These are phyloP conservation scores for Pseudopediastrum boryanum DNA, from an alignment of 139 green algal genomes.

Conservation along the genomic window DNA sequence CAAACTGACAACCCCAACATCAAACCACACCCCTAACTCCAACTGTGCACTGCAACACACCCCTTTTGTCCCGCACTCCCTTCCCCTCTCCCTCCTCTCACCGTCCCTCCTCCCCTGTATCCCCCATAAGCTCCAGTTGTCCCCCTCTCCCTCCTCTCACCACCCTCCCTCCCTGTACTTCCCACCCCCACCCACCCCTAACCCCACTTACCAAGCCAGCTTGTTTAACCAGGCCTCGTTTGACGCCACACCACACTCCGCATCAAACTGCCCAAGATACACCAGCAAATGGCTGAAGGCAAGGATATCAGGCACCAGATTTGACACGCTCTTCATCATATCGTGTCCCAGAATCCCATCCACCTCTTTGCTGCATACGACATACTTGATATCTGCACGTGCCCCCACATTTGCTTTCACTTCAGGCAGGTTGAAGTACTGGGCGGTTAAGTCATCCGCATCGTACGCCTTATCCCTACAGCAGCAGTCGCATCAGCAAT, in stretches of 20 bases:
- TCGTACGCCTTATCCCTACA: slow-evolving; percentile 32
- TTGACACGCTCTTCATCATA: slow-evolving; percentile 57
- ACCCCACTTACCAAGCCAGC: slow-evolving; percentile 41
- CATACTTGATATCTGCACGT: slow-evolving; percentile 6
- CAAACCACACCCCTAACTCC: not conserved
- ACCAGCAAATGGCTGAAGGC: slow-evolving; percentile 46
- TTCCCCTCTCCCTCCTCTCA: not conserved
- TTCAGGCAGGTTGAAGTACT: slow-evolving; percentile 27
- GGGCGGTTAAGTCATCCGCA: slow-evolving; percentile 14
- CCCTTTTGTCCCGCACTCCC: not conserved
- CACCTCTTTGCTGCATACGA: slow-evolving; percentile 32
- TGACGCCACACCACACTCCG: slow-evolving; percentile 57
- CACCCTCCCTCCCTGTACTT: not conserved
- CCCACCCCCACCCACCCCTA: not conserved
- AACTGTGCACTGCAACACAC: not conserved
- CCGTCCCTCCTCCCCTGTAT: not conserved
- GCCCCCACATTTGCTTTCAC: slow-evolving; percentile 23
- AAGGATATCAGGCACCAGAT: slow-evolving; percentile 53
- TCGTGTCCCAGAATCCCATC: slow-evolving; percentile 53
- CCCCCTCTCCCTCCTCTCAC: not conserved
- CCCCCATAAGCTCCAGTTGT: not conserved
- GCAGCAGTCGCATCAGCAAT: no score
- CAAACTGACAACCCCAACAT: no score
- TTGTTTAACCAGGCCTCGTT: slow-evolving; percentile 62
- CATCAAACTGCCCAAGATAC: slow-evolving; percentile 62